phyloP scores from a whole-genome alignment of 768 basidiomycete genomes.

The Rhodosporidiobolus sp. region DNA sequence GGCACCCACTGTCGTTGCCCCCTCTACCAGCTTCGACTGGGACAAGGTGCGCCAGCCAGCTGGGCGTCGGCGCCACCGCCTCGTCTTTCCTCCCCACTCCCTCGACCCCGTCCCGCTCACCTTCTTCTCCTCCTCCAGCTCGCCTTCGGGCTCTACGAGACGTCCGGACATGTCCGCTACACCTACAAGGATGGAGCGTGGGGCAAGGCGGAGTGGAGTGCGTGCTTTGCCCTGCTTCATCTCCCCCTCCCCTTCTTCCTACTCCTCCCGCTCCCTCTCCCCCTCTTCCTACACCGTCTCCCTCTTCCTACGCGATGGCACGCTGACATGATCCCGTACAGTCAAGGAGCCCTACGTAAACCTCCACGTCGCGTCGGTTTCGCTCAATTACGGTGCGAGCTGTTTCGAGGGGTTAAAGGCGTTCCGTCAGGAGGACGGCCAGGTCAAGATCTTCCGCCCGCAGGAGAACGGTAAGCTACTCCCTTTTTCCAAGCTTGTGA shows the following conservation, averaged over 20 bases:
- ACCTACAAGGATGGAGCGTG: constrained; percentile 35
- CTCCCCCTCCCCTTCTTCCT: no score
- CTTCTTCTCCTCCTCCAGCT: constrained; percentile 4
- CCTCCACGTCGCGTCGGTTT: constrained; percentile 25
- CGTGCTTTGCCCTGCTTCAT: not conserved
- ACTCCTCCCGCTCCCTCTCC: no score
- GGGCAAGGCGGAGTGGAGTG: constrained; percentile 32
- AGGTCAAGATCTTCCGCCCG: constrained; percentile 43
- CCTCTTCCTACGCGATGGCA: no score
- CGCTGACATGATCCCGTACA: no score
- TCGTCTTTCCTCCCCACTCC: not conserved
- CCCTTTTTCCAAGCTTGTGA: not conserved
- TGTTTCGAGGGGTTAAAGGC: constrained; percentile 37
- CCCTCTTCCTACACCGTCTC: not conserved
- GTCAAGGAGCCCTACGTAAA: constrained; percentile 35
- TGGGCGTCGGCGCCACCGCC: not conserved
- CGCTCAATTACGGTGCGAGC: not conserved
- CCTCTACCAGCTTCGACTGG: constrained; percentile 49
- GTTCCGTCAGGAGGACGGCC: constrained; percentile 43
- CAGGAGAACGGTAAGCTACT: constrained; percentile 36
- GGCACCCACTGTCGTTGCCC: constrained; percentile 39
- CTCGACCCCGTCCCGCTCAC: not conserved
- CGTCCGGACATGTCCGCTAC: constrained; percentile 38
- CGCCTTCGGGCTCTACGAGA: constrained; percentile 35
- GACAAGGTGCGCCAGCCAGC: constrained; percentile 26